Conservation (phyloP, 2,329 filamentous ascomycete species). For the Paecilomyces sp. region DNA sequence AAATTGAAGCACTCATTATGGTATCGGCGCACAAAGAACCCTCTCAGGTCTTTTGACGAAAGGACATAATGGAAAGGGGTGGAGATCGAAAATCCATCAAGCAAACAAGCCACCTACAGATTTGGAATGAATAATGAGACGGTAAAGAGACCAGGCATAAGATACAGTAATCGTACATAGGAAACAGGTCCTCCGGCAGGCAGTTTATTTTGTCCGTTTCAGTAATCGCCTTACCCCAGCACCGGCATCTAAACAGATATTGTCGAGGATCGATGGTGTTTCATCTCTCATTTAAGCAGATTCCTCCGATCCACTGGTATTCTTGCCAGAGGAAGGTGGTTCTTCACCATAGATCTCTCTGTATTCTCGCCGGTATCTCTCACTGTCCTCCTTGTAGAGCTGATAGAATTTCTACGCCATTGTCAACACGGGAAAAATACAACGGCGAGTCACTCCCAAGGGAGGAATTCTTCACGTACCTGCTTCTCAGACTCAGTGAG, state of each 20-base stretch:
- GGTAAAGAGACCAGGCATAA: background rate
- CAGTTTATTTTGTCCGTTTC: background rate
- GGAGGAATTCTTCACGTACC: conserved; percentile 16
- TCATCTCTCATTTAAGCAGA: background rate
- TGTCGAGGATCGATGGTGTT: background rate
- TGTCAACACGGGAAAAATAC: background rate
- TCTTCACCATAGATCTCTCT: conserved; percentile 28
- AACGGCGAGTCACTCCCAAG: background rate
- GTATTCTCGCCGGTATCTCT: conserved; percentile 28
- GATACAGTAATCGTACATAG: background rate
- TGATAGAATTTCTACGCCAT: conserved; percentile 16
- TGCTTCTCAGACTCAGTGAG: conserved; percentile 27
- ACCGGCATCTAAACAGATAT: background rate
- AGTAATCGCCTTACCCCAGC: background rate
- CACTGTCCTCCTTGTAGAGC: conserved; percentile 16
- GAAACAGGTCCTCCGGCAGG: background rate
- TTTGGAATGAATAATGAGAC: background rate
- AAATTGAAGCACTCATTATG: background rate
- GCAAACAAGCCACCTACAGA: background rate
- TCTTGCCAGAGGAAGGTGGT: conserved; percentile 2
- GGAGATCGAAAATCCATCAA: background rate
- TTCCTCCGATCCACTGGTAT: background rate
- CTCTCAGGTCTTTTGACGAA: background rate
- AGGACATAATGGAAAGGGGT: background rate
- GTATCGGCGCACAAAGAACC: background rate